phyloP scores from a whole-genome alignment of 1,284 basidiomycete genomes.

The Fomes fomentarius region DNA sequence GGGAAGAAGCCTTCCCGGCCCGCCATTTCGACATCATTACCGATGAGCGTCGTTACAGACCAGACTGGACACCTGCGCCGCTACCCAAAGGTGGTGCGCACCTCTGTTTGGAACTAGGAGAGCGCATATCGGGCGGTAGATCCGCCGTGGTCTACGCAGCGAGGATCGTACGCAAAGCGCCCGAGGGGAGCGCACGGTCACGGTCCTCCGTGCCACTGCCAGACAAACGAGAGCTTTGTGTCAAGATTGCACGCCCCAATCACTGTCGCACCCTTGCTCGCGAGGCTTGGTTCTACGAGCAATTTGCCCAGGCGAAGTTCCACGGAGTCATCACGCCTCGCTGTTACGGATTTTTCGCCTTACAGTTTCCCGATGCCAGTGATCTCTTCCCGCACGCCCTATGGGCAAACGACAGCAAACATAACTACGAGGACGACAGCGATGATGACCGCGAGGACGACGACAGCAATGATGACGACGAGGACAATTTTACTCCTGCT shows the following conservation, averaged over 20 bases:
- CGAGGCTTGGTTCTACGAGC: not conserved
- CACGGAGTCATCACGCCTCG: not conserved
- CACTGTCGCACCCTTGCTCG: not conserved
- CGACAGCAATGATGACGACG: not conserved
- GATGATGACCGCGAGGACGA: not conserved
- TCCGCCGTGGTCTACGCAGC: constrained; percentile 1
- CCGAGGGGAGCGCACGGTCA: not conserved
- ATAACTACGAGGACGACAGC: not conserved
- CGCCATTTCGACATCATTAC: not conserved
- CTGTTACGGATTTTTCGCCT: not conserved
- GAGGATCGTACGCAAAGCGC: not conserved
- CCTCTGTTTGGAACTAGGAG: not conserved
- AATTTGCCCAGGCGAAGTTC: not conserved
- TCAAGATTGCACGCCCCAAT: not conserved
- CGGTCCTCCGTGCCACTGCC: not conserved
- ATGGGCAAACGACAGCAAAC: not conserved
- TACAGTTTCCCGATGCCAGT: not conserved
- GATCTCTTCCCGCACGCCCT: not conserved
- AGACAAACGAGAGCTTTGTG: not conserved
- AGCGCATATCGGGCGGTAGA: not conserved
- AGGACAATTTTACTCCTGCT: too few relatives aligned
- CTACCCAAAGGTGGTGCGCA: not conserved
- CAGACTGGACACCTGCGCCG: not conserved
- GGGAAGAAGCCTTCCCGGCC: not conserved
- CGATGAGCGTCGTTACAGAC: not conserved